Base-by-base conservation (phyloP, 257 asterid species). In the Parsonsia alboflavescens region DNA sequence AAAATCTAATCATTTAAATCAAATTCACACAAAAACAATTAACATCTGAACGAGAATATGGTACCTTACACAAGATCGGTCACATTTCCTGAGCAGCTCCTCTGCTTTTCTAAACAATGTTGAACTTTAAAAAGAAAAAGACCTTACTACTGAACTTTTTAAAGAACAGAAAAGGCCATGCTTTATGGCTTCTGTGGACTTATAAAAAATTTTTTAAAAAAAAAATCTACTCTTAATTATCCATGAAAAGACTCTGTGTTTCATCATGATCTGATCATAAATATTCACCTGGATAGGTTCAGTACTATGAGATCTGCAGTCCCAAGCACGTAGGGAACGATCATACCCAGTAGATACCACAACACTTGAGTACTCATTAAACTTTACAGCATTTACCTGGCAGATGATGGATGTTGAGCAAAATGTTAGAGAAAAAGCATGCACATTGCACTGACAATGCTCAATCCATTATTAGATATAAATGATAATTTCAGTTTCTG, bases 291-390 rank as follows among this genome's bases (percentile, higher is more conserved):
- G 98, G 83, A 91, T 85, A 65, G 98, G 97, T 71, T 93, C 97
- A 22, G 93, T 91, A 84, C 97, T 93, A 50, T 90, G 97, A 79
- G 98, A 93, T 86, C 94, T 85, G 84, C 98, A 93, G 85, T 91
- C 98, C 98, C 98, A 93, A 78, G 86, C 90, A 73, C 98, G 97
- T 77, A 93, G 72, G 36, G 98, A 90, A 30, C 88, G 96, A 81
- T 93, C 98, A 78, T 93, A 91, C 75, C 98, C 98, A 44, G 98
- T 97, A 72, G 98, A 93, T 76, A 91, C 91, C 49, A 90, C 95
- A 68, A 90, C 91, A 64, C 92, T 80, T 39, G 91, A 78, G 82
- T 87, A 85, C 73, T 93, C 97, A 58, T 93, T 88, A 68, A 93
- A 93, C 86, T 93, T 93, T 79, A 93, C 98, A 75, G 96, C 89